Evolutionary conservation across 179 eudicot species (phyloP), one percentile per base, ranked within the genome.

Genomic region (Nepenthes alata): DNA sequence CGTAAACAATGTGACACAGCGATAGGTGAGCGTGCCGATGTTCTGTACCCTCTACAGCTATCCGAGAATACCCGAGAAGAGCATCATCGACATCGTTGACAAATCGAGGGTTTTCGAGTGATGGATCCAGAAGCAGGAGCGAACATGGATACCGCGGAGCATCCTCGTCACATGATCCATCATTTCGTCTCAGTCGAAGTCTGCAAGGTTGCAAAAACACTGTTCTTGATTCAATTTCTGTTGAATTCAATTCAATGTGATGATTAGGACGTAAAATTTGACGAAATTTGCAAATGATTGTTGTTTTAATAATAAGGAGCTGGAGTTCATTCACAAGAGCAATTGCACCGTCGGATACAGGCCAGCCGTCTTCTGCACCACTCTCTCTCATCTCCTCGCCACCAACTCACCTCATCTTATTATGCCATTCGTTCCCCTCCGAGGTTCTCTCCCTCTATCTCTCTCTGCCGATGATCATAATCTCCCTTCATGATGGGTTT

Each of bases 321-420:
- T 91, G 61, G 90, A 77, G 61, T 91, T 89, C 69, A 91, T 91
- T 55, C 98, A 91, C 69, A 88, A 83, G 80, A 84, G 96, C 76
- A 81, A 86, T 60, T 68, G 88, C 69, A 83, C 93, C 1, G 81
- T 89, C 11, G 98, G 98, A 47, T 91, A 91, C 81, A 83, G 98
- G 47, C 90, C 89, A 3, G 83, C 83, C 67, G 98, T 91, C 9
- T 91, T 91, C 77, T 91, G 96, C 11, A 91, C 98, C 45, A 89
- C 96, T 51, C 88, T 91, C 16, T 83, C 95, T 68, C 98, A 91
- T 79, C 88, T 91, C 11, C 81, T 91, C 55, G 98, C 98, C 68
- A 91, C 96, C 50, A 81, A 89, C 48, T 89, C 70, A 8, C 55
- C 85, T 44, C 95, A 89, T 66, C 77, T 91, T 36, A 80, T 89